Evolutionary conservation across 1,284 basidiomycete genomes (phyloP), one percentile per base, ranked within the genome.

Genomic region (Gomphus bonarii): DNA sequence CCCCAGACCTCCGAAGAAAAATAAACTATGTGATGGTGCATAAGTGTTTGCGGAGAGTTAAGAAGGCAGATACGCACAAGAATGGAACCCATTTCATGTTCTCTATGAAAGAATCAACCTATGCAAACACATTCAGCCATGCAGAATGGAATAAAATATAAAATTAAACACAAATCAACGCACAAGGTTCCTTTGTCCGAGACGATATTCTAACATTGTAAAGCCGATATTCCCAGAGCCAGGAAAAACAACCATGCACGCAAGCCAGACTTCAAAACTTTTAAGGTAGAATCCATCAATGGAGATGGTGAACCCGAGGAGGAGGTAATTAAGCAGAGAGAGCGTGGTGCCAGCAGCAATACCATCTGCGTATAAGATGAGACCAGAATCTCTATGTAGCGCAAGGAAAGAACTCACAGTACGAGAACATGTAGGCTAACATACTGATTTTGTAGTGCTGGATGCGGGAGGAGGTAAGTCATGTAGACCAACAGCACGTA

Each of bases 1-100:
- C 54, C 81, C 81, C 57, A 91, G 73, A 0, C 89, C 89, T 33
- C 83, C 81, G 65, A 91, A 91, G 79, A 92, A 91, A 73, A 90
- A 88, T 72, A 85, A 84, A 73, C 88, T 89, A 28, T 3, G 65
- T 55, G 63, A 54, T 42, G 22, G 30, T n/a, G 8, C 18, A 7
- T 51, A 16, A 40, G 25, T 28, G 22, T 44, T 28, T 25, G 3
- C n/a, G 49, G 36, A 50, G 49, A 46, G 11, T 18, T n/a, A 40
- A 59, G 30, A 14, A 48, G n/a, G 43, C 43, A 11, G 16, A 47
- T 8, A 77, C 85, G 68, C 65, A 87, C 85, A 88, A 88, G 78
- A 87, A 88, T 1, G 87, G 87, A 30, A 87, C 66, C 85, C 88
- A 91, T 43, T 77, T 81, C 59, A 87, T 56, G 63, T 88, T 90